A percentile compares a stretch with the other conserved stretches of the same genome.
Conservation (phyloP, 441 rosid species). For the Biscutella laevigata region DNA sequence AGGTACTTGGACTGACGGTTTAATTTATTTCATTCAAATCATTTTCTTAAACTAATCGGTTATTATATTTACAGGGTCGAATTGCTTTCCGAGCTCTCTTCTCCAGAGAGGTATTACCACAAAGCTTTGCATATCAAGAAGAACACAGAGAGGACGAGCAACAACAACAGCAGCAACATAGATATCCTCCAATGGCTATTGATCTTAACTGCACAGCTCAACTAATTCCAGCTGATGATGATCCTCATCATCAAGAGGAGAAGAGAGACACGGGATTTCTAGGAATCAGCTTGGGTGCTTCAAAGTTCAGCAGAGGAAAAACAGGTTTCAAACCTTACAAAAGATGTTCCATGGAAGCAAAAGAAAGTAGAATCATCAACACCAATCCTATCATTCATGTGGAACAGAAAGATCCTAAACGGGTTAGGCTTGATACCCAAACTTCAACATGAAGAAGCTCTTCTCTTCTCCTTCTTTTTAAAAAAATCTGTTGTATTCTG, state of each 20-base stretch:
- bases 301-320: conserved; percentile 44
- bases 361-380: conserved; percentile 41
- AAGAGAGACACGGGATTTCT: conserved; percentile 35
- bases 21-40: not conserved
- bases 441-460: conserved; percentile 37
- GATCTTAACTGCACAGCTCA: conserved; percentile 43
- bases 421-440: conserved; percentile 70
- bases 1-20: conserved; percentile 31
- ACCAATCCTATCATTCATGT: conserved; percentile 30
- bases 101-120: conserved; percentile 74
- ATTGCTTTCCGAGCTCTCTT: conserved; percentile 87
- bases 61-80: conserved; percentile 48
- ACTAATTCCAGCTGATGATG: conserved; percentile 24
- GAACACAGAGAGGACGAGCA: conserved; percentile 29
- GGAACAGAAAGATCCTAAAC: conserved; percentile 70
- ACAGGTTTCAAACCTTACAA: conserved; percentile 95
- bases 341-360: conserved; percentile 80
- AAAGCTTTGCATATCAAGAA: conserved; percentile 65
- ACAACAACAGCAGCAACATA: conserved; percentile 22
- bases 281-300: conserved; percentile 49
- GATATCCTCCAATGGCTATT: conserved; percentile 27
- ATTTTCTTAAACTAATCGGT: not conserved
- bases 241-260: conserved; percentile 36
- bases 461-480: too few relatives aligned
- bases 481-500: not conserved